Conservation (phyloP, 2,329 filamentous ascomycete species). For the Beauveria pseudobassiana region DNA sequence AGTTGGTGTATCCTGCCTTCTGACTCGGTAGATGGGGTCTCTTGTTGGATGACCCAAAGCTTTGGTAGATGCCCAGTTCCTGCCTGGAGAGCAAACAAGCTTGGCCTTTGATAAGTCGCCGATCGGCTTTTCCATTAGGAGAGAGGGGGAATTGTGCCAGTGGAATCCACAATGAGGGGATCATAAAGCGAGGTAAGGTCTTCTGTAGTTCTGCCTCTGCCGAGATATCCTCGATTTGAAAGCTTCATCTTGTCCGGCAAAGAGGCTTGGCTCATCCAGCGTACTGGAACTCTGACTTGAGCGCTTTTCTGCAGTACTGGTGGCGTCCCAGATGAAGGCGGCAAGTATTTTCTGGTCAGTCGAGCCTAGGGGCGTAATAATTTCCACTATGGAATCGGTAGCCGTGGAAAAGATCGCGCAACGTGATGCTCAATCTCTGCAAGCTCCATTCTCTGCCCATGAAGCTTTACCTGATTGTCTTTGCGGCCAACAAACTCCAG, state of each 20-base stretch:
- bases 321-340: conserved; percentile 8
- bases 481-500: conserved; percentile 14
- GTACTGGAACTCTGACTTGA: neutral
- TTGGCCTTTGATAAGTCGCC: neutral
- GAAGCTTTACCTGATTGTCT: conserved; percentile 13
- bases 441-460: conserved; percentile 18
- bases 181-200: neutral
- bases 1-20: neutral
- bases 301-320: neutral
- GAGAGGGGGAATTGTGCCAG: neutral
- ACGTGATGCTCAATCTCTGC: conserved; percentile 20
- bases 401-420: conserved; percentile 11
- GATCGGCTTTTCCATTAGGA: neutral
- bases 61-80: neutral
- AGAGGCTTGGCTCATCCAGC: neutral
- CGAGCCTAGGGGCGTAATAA: neutral
- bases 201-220: neutral
- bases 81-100: neutral
- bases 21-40: neutral
- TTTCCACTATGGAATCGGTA: conserved; percentile 32
- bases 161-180: neutral
- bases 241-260: neutral
- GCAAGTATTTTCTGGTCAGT: conserved; percentile 28
- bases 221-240: neutral
- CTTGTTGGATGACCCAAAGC: neutral